These are phyloP conservation scores for Colletotrichum australisinense DNA, from an alignment of 2,329 filamentous ascomycete genomes.

Conservation along the genomic window DNA sequence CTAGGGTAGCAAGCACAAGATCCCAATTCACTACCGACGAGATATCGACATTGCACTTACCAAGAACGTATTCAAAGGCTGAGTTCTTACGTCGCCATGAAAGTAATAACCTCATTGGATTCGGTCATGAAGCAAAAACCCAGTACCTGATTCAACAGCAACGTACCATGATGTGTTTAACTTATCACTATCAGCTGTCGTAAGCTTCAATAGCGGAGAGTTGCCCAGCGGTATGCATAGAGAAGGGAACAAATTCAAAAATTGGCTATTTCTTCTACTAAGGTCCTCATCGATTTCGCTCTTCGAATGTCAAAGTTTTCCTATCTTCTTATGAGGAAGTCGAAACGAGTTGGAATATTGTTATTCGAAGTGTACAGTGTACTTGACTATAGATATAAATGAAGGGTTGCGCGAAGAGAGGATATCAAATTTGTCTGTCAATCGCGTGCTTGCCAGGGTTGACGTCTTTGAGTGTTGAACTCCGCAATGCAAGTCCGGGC, in stretches of 20 bases:
- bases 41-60: neutral
- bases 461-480: neutral
- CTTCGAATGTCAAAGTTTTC: neutral
- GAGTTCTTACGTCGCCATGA: neutral
- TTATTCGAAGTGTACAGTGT: neutral
- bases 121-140: neutral
- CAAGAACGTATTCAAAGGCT: neutral
- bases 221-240: neutral
- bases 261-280: neutral
- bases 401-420: too few species aligned
- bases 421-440: neutral
- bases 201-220: neutral
- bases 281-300: neutral
- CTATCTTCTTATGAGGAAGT: neutral
- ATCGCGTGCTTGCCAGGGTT: neutral
- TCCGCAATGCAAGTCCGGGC: neutral
- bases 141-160: neutral
- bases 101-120: neutral
- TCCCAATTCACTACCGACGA: neutral
- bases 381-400: neutral
- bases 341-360: neutral
- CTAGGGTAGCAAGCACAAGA: neutral
- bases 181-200: neutral
- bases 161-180: neutral
- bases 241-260: neutral